phyloP scores from a whole-genome alignment of 257 asterid genomes.

The Capsicum pubescens region DNA sequence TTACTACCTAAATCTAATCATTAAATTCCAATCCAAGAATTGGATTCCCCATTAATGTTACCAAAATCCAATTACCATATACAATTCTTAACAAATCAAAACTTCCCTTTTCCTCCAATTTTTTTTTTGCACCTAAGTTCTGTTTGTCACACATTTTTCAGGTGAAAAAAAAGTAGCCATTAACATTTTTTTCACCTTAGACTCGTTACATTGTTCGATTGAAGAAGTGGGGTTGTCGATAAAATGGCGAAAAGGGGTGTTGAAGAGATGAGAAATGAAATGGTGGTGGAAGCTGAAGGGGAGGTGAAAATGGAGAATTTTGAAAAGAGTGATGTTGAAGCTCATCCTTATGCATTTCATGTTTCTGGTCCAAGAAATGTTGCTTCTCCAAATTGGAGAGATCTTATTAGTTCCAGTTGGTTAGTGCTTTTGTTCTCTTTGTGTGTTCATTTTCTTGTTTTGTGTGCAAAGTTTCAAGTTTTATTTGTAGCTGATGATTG shows the following conservation, averaged over 20 bases:
- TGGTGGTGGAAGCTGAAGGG: slow-evolving; percentile 36
- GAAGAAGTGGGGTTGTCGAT: slow-evolving; percentile 5
- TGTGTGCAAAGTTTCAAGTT: too few relatives aligned
- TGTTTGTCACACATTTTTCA: slow-evolving; percentile 14
- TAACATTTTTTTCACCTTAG: not conserved
- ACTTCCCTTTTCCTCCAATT: not conserved
- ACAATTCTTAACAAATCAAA: not conserved
- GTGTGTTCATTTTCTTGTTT: not conserved
- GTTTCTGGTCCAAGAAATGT: slow-evolving; percentile 52
- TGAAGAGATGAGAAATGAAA: slow-evolving; percentile 47
- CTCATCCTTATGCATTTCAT: slow-evolving; percentile 53
- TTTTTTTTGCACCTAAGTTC: not conserved
- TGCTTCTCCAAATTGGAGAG: slow-evolving; percentile 54
- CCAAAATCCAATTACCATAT: not conserved
- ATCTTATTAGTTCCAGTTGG: slow-evolving; percentile 52
- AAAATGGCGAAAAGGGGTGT: slow-evolving; percentile 40
- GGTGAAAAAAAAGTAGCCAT: not conserved
- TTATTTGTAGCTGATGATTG: too few relatives aligned
- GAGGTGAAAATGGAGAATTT: slow-evolving; percentile 25
- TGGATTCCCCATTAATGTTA: not conserved
- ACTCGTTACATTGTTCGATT: slow-evolving; percentile 6
- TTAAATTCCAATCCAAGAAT: slow-evolving; percentile 11
- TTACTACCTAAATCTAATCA: slow-evolving; percentile 37
- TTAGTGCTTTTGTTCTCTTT: slow-evolving; percentile 26
- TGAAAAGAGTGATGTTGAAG: not conserved